Conservation (phyloP, 2,329 filamentous ascomycete species). For the Helicocarpus griseus region DNA sequence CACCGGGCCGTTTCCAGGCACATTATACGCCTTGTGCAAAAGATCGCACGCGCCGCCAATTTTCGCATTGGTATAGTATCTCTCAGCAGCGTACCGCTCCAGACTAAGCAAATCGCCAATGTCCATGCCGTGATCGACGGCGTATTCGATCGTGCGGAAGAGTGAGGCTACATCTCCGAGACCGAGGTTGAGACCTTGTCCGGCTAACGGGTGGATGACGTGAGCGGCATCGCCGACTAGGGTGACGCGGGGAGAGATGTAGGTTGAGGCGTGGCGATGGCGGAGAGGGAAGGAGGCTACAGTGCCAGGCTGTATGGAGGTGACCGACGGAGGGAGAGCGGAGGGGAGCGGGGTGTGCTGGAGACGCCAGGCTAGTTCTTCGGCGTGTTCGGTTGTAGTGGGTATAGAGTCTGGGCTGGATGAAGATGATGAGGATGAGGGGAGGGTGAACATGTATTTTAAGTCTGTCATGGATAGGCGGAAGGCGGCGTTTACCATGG, state of each 20-base stretch:
- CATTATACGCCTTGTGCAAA: conserved; percentile 84
- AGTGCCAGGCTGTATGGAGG: conserved; percentile 65
- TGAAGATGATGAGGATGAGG: conserved; percentile 16
- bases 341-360: conserved; percentile 54
- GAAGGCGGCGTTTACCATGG: conserved; percentile 91
- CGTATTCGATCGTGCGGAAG: conserved; percentile 61
- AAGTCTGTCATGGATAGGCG: conserved; percentile 70
- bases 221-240: conserved; percentile 92
- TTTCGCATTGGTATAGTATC: conserved; percentile 76
- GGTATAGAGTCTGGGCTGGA: conserved; percentile 9
- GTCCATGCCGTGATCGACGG: conserved; percentile 76
- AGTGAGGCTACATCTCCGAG: conserved; percentile 80
- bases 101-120: conserved; percentile 69
- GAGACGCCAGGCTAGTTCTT: conserved; percentile 78
- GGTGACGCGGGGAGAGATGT: conserved; percentile 80
- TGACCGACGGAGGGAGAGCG: conserved; percentile 55
- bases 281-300: conserved; percentile 86
- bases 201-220: conserved; percentile 86
- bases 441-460: conserved; percentile 64
- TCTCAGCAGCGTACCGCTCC: conserved; percentile 69
- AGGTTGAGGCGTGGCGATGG: conserved; percentile 87
- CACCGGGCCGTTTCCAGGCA: conserved; percentile 61
- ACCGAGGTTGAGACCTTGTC: conserved; percentile 89
- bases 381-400: conserved; percentile 42
- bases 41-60: conserved; percentile 72